phyloP scores from a whole-genome alignment of 2,329 filamentous ascomycete genomes.

The Boeremia exigua region DNA sequence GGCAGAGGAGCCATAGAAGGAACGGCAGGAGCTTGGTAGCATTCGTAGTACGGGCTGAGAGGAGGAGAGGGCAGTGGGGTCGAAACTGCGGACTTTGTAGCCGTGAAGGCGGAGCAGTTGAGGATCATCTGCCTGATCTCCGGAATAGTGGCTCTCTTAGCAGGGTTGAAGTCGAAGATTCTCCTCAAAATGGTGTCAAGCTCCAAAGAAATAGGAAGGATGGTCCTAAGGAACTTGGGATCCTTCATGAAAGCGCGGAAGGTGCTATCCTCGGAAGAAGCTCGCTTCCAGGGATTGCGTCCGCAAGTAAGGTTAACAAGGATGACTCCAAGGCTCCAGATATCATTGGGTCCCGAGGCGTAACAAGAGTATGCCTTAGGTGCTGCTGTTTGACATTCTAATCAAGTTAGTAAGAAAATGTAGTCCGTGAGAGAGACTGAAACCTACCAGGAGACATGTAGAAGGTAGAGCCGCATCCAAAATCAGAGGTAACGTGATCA shows the following conservation, averaged over 20 bases:
- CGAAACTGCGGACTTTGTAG: conserved; percentile 51
- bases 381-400: conserved; percentile 87
- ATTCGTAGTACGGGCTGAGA: conserved; percentile 48
- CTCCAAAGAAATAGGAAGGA: conserved; percentile 88
- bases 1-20: conserved; percentile 43
- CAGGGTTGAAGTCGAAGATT: conserved; percentile 87
- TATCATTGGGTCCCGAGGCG: conserved; percentile 90
- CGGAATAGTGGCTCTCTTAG: conserved; percentile 78
- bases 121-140: conserved; percentile 80
- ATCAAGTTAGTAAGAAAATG: conserved; percentile 34
- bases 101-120: conserved; percentile 76
- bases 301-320: conserved; percentile 97
- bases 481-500: conserved; percentile 84
- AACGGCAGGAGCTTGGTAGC: conserved; percentile 36
- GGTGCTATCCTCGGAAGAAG: conserved; percentile 89
- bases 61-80: conserved; percentile 52
- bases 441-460: conserved; percentile 98
- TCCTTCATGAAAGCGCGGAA: conserved; percentile 90
- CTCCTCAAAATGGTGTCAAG: conserved; percentile 85
- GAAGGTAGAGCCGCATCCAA: conserved; percentile 97
- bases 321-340: conserved; percentile 98
- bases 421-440: conserved; percentile 20
- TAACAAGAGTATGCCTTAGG: conserved; percentile 77
- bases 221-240: conserved; percentile 86
- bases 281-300: conserved; percentile 98